These are phyloP conservation scores for Phytophthora europaea DNA, from an alignment of 352 stramenopile species.

Conservation along the genomic window DNA sequence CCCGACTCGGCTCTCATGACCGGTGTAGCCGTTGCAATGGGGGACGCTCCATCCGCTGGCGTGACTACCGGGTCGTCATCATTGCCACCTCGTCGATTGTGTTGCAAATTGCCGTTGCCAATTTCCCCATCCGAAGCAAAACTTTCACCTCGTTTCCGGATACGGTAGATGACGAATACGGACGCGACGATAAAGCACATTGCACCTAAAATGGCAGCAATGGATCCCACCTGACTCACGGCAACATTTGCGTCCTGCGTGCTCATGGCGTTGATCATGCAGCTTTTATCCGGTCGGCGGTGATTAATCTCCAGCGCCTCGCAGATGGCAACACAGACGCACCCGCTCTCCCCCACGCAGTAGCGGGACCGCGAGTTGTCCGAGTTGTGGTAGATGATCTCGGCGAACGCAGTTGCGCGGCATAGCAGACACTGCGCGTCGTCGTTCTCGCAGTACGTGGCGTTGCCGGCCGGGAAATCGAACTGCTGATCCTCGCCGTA, in stretches of 20 bases:
- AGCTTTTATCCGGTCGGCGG: slow-evolving; percentile 27
- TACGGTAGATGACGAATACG: slow-evolving; percentile 63
- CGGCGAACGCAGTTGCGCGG: slow-evolving; percentile 42
- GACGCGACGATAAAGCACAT: slow-evolving; percentile 59
- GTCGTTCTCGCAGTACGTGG: slow-evolving; percentile 49
- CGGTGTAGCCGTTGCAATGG: slow-evolving; percentile 41
- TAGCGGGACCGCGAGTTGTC: slow-evolving; percentile 43
- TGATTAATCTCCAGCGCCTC: slow-evolving; percentile 39
- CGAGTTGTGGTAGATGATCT: slow-evolving; percentile 55
- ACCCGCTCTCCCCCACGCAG: slow-evolving; percentile 48
- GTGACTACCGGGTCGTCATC: slow-evolving; percentile 39
- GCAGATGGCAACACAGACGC: slow-evolving; percentile 59
- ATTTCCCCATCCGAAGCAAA: slow-evolving; percentile 17
- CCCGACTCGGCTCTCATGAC: slow-evolving; percentile 40
- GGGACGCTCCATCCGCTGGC: slow-evolving; percentile 36
- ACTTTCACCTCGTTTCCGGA: slow-evolving; percentile 48
- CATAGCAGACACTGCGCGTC: slow-evolving; percentile 51
- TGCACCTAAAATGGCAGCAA: slow-evolving; percentile 48
- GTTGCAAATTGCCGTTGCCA: slow-evolving; percentile 1
- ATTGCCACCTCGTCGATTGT: slow-evolving; percentile 34
- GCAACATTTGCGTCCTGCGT: slow-evolving; percentile 27
- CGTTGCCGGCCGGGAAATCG: slow-evolving; percentile 39
- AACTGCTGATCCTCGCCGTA: slow-evolving; percentile 30
- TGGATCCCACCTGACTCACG: slow-evolving; percentile 37
- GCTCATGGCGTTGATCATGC: slow-evolving; percentile 49